These are phyloP conservation scores for Arabis hirsuta DNA, from an alignment of 345 rosid species.

Conservation along the genomic window DNA sequence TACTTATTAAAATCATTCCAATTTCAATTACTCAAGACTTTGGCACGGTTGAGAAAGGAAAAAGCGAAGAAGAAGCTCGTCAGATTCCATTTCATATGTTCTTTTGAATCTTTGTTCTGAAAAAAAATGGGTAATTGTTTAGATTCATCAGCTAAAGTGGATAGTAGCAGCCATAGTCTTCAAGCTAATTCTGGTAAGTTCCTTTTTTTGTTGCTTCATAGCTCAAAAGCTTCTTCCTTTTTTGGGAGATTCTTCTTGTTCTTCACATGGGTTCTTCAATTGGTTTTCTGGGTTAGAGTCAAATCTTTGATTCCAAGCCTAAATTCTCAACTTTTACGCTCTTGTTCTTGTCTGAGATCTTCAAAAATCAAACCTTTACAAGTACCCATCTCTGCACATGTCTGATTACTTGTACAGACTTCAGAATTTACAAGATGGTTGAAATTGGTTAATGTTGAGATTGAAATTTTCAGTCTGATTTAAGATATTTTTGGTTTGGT, in stretches of 20 bases:
- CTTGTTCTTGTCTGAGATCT: slow-evolving; percentile 11
- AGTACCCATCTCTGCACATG: background rate
- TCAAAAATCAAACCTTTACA: slow-evolving; percentile 26
- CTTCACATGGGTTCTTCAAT: background rate
- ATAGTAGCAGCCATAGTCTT: slow-evolving; percentile 54
- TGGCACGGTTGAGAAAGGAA: background rate
- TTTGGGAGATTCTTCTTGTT: background rate
- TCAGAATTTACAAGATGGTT: background rate
- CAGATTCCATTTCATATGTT: slow-evolving; percentile 22
- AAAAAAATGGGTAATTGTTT: slow-evolving; percentile 74
- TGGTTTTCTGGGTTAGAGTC: background rate
- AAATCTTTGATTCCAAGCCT: background rate
- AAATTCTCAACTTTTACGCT: slow-evolving; percentile 5
- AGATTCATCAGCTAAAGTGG: slow-evolving; percentile 68
- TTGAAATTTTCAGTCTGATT: background rate
- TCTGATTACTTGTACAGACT: background rate
- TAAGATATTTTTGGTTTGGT: background rate
- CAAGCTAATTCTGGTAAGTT: slow-evolving; percentile 64
- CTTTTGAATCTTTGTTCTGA: slow-evolving; percentile 22
- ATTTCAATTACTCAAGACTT: background rate
- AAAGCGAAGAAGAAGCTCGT: slow-evolving; percentile 11
- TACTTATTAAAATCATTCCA: background rate
- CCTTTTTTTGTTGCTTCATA: background rate
- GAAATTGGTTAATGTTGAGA: background rate
- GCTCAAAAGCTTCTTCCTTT: slow-evolving; percentile 3